These are phyloP conservation scores for Thalia dealbata DNA, from an alignment of 176 grass and related monocot species.

Conservation along the genomic window DNA sequence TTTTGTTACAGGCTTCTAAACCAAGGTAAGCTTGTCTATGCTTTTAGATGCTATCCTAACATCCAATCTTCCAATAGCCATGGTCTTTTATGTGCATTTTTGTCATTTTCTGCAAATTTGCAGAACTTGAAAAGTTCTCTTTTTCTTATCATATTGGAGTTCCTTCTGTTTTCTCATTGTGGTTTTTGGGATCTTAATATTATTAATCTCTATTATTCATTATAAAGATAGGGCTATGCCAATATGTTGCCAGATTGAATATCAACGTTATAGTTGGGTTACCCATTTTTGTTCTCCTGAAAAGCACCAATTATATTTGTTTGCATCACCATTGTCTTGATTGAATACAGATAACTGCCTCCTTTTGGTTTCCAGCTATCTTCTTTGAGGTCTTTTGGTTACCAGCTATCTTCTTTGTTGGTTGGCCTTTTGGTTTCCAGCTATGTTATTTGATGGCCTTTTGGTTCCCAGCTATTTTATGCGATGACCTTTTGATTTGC, in stretches of 20 bases:
- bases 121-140: background rate
- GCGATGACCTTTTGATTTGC: background rate
- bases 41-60: background rate
- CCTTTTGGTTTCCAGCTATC: background rate
- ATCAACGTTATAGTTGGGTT: background rate
- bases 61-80: background rate
- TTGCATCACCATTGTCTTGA: background rate
- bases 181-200: background rate
- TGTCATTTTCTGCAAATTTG: background rate
- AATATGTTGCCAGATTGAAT: background rate
- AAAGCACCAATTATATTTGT: background rate
- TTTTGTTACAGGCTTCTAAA: conserved; percentile 86
- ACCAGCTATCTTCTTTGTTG: too few relatives aligned
- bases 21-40: conserved; percentile 41
- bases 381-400: background rate
- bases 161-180: background rate
- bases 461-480: background rate
- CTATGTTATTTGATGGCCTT: background rate
- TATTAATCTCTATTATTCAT: background rate
- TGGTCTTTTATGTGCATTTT: background rate
- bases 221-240: background rate
- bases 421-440: background rate
- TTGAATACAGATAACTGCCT: too few relatives aligned
- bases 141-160: too few relatives aligned
- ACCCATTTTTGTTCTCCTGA: background rate